Evolutionary conservation across 257 asterid species (phyloP), one percentile per base, ranked within the genome.

Genomic region (Verbascum thapsus): DNA sequence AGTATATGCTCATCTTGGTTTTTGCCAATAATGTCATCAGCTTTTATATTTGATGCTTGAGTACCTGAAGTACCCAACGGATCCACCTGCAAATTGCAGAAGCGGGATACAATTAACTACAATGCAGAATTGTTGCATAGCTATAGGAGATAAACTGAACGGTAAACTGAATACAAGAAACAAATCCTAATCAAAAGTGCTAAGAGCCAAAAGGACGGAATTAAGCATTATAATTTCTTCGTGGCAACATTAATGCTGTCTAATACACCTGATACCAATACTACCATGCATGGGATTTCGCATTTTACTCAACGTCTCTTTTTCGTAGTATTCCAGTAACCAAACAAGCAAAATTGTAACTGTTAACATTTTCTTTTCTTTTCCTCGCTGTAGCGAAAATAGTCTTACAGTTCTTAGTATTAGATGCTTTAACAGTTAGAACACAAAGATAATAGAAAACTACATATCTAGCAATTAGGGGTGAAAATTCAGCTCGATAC

Each of bases 1-100:
- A 55, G 59, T 35, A 56, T 64, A 65, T 75, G 89, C 52, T 89
- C 96, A 50, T 67, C 80, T 71, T 80, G 87, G 78, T 60, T 64
- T 76, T 66, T 85, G 51, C 76, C 72, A 38, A 69, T 37, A 78
- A 67, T 75, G 72, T 82, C 94, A 12, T 52, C 76, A 55, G 78
- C 90, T 73, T 80, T 88, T 61, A 53, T 63, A 58, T 71, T 77
- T 3, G 85, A 79, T 66, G 77, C 68, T 66, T 68, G 94, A 51
- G 79, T 59, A 83, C 71, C 55, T 39, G 83, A 69, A 72, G 74
- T 81, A 74, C 75, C 88, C 30, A 53, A 72, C 64, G 68, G 87
- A 76, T 87, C 92, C 75, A 83, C 58, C 92, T 81, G 85, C 70
- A 72, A 30, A 82, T 65, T 51, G 42, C 59, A 40, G 47, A 39